Evolutionary conservation across 495 filamentous ascomycete species (phyloP).

Genomic region (Podospora conica): DNA sequence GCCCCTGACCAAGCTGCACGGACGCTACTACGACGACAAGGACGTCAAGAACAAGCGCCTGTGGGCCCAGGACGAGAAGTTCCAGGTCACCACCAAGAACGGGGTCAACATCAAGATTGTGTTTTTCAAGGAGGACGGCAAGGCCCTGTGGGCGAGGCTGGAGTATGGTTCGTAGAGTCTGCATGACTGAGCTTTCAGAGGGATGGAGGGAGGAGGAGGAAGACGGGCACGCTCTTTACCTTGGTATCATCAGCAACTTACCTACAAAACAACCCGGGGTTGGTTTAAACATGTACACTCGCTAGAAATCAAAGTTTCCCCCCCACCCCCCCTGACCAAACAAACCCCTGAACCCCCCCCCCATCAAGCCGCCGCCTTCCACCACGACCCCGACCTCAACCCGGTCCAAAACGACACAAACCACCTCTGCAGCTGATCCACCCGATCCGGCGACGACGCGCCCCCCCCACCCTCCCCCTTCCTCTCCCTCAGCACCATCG

Average conservation of each 20-base stretch:
- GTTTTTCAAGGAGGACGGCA: slow-evolving; percentile 9
- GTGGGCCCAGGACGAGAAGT: slow-evolving; percentile 8
- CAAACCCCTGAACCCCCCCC: background rate
- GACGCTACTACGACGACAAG: slow-evolving; percentile 9
- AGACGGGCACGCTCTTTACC: background rate
- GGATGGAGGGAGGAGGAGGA: background rate
- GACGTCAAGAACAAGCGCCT: slow-evolving; percentile 7
- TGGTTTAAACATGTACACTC: background rate
- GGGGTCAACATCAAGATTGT: background rate
- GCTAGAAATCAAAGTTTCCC: background rate
- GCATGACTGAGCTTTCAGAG: too few species aligned
- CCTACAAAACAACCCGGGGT: too few species aligned
- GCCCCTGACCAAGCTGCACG: slow-evolving; percentile 3
- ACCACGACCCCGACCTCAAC: background rate
- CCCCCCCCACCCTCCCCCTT: background rate
- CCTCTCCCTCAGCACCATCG: background rate
- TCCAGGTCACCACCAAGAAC: background rate
- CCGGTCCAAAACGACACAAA: background rate
- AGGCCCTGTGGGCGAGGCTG: slow-evolving; percentile 5
- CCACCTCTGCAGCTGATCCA: background rate
- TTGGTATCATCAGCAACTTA: background rate
- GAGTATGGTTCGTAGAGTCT: background rate
- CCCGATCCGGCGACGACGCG: background rate
- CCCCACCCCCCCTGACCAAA: background rate
- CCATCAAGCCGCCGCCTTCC: background rate